Base-by-base conservation (phyloP, 1,139 yeast species). In the Protomyces arabidopsidicola region DNA sequence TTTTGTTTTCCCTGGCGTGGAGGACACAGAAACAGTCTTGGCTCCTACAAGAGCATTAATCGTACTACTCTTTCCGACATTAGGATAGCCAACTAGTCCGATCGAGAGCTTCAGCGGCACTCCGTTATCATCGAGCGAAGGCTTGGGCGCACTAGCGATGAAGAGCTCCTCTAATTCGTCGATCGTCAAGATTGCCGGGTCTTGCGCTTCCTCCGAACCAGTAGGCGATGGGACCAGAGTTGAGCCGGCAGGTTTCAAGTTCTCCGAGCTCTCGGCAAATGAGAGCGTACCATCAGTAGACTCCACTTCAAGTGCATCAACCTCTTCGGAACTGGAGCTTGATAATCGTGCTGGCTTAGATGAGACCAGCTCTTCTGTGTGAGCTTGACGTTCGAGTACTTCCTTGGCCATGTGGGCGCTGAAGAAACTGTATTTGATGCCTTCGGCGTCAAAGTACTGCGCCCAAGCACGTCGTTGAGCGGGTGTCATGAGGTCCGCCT, bases 1-100 rank as follows among this genome's bases (percentile, higher is more conserved):
- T 75, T 95, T 95, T 18, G 99, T 95, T 75, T 95, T 95, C 78
- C 99, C 99, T 5, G 99, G 99, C 0, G 98, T 95, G 1, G 98
- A 82, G 1, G 98, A 93, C 48, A 95, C 98, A 0, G 98, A 90
- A 12, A 95, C 99, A 74, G 90, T 91, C 73, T 95, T 95, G 31
- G 97, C 85, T 22, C 98, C 98, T 59, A 93, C 95, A 59, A 95
- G 81, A 0, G 98, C 97, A 75, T 91, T 91, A 71, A 91, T 91
- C 10, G 98, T 91, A 10, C 97, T 90, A 0, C 97, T 91, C 75
- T 91, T 91, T 80, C 98, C 98, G 61, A 91, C 98, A 74, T 91
- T 90, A 38, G 96, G 96, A 58, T 71, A 71, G 55, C 99, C 99
- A 20, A 95, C 98, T 67, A 95, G 81, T 65, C 99, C 99, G 69